Conservation (phyloP, 108 stramenopile genomes). For the Skeletonema potamos region DNA sequence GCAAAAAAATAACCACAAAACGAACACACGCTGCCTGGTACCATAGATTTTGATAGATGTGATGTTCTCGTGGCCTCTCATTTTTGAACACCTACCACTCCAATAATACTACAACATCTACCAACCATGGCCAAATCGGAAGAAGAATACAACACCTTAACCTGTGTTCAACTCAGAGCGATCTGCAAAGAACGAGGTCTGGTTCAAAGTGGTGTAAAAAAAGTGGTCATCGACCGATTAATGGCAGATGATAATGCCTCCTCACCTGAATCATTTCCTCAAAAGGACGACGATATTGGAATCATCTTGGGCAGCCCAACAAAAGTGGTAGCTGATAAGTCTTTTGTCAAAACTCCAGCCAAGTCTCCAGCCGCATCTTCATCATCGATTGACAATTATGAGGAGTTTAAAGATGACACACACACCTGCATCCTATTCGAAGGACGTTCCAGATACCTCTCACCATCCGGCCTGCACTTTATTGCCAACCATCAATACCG, state of each 20-base stretch:
- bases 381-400: neutral
- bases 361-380: neutral
- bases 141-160: neutral
- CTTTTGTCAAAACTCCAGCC: neutral
- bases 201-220: neutral
- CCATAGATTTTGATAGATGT: too few relatives aligned
- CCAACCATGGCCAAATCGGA: neutral
- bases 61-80: neutral
- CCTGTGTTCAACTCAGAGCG: neutral
- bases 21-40: too few relatives aligned
- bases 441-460: conserved; percentile 17
- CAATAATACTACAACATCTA: too few relatives aligned
- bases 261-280: neutral
- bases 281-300: neutral
- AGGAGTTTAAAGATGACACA: conserved; percentile 24
- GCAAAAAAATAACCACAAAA: too few relatives aligned
- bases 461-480: conserved; percentile 50
- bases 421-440: conserved; percentile 31
- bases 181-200: neutral
- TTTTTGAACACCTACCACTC: neutral
- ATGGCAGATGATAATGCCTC: neutral
- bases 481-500: conserved; percentile 84
- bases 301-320: neutral
- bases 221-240: neutral
- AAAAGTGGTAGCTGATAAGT: neutral